A percentile compares a stretch with the other conserved stretches of the same genome.
These are phyloP conservation scores for Rhizopogon roseolus DNA, from an alignment of 768 basidiomycete genomes.

Conservation along the genomic window DNA sequence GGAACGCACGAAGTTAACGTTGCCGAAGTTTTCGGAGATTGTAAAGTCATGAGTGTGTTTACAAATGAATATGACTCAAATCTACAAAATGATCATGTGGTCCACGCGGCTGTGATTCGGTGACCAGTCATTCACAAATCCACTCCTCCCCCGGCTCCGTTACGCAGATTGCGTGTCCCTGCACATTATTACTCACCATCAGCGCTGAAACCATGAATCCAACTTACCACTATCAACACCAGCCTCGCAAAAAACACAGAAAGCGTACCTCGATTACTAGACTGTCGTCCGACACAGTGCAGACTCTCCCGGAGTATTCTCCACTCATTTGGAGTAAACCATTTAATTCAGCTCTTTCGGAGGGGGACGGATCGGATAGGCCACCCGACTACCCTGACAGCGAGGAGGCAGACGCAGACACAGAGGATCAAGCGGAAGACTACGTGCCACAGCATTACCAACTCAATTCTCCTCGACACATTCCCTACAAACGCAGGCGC, in stretches of 20 bases:
- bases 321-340: constrained; percentile 21
- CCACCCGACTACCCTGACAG: constrained; percentile 78
- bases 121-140: constrained; percentile 12
- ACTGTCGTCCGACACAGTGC: constrained; percentile 62
- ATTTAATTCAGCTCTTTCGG: constrained; percentile 13
- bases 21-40: too few relatives aligned
- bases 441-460: constrained; percentile 23
- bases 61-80: too few relatives aligned
- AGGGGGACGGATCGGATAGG: constrained; percentile 42
- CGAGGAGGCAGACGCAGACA: constrained; percentile 73
- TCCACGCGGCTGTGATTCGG: constrained; percentile 2
- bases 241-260: constrained; percentile 38
- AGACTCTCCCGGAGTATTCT: constrained; percentile 52
- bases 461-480: constrained; percentile 30
- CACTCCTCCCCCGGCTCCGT: neutral
- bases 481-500: constrained; percentile 19
- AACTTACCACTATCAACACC: constrained; percentile 6
- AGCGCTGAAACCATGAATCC: constrained; percentile 11
- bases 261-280: constrained; percentile 54
- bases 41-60: too few relatives aligned
- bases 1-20: too few relatives aligned
- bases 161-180: neutral
- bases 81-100: neutral
- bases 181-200: too few relatives aligned
- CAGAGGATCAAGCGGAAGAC: constrained; percentile 33